A percentile compares a stretch with the other conserved stretches of the same genome.
Conservation (phyloP, 2,329 filamentous ascomycete genomes). For the Endocalyx cinctus region DNA sequence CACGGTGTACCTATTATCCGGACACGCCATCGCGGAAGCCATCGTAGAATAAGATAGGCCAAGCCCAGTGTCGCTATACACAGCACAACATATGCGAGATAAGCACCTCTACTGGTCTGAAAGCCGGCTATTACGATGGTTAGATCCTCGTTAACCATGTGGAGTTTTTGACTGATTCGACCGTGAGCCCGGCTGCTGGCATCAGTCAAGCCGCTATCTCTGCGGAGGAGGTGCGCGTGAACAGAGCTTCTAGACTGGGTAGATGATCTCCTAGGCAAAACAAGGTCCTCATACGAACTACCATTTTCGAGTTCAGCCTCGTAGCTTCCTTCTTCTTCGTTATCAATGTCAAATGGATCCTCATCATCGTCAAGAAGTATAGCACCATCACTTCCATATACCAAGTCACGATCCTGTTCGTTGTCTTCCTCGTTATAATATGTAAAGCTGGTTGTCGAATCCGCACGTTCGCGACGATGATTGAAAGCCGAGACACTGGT, state of each 20-base stretch:
- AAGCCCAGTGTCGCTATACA: constrained; percentile 72
- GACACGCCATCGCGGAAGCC: constrained; percentile 86
- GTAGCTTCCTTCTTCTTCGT: constrained; percentile 32
- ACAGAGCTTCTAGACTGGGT: constrained; percentile 52
- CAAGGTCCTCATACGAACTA: constrained; percentile 40
- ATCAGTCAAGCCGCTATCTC: constrained; percentile 65
- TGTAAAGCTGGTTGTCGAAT: constrained; percentile 83
- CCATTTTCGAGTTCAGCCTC: constrained; percentile 37
- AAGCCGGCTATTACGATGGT: constrained; percentile 94
- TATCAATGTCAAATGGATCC: constrained; percentile 25
- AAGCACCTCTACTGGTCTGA: constrained; percentile 68
- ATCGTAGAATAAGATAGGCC: constrained; percentile 79
- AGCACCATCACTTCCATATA: constrained; percentile 34
- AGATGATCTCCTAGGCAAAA: constrained; percentile 59
- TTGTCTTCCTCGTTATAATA: constrained; percentile 72
- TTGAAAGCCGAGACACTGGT: constrained; percentile 89
- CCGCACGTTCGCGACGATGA: constrained; percentile 74
- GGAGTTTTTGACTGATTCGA: constrained; percentile 80
- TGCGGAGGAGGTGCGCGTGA: constrained; percentile 63
- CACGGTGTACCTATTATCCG: constrained; percentile 65
- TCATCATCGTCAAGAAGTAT: constrained; percentile 25
- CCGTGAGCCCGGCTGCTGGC: constrained; percentile 58
- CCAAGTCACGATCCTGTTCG: constrained; percentile 32
- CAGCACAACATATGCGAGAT: constrained; percentile 61
- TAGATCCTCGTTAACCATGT: constrained; percentile 88